Conservation (phyloP, 2,329 filamentous ascomycete genomes). For the Alternaria sp. region DNA sequence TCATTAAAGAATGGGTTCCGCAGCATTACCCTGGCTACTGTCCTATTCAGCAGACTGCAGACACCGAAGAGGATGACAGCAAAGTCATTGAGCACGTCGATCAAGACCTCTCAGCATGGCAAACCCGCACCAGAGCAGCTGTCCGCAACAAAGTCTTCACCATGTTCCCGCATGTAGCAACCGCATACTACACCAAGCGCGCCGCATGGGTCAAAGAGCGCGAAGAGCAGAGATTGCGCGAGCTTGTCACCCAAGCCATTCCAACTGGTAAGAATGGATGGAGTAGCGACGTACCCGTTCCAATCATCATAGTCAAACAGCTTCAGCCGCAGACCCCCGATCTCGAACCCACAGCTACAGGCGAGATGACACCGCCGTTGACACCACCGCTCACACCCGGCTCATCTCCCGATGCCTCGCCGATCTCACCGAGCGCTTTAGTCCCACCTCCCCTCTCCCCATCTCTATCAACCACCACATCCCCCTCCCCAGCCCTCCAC, state of each 20-base stretch:
- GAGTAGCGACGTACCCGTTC: conserved; percentile 11
- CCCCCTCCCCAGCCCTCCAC: background rate
- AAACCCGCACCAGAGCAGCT: conserved; percentile 14
- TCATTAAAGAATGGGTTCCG: conserved; percentile 32
- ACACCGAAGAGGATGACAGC: accelerated
- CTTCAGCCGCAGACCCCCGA: background rate
- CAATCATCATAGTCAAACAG: conserved; percentile 13
- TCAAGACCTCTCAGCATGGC: conserved; percentile 22
- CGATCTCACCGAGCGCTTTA: conserved; percentile 14
- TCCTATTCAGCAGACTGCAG: background rate
- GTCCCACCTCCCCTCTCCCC: conserved; percentile 21
- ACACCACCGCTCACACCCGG: background rate
- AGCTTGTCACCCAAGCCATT: conserved; percentile 23
- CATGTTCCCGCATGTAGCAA: conserved; percentile 22
- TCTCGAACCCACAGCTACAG: background rate
- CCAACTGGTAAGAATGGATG: conserved; percentile 21
- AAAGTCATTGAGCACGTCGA: background rate
- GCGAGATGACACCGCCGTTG: conserved; percentile 2
- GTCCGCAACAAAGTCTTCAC: conserved; percentile 32
- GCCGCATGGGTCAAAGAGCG: conserved; percentile 16
- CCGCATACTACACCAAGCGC: conserved; percentile 28
- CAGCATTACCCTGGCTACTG: conserved; percentile 20
- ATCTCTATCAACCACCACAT: background rate
- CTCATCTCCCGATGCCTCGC: conserved; percentile 8
- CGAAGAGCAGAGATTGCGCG: conserved; percentile 25